These are phyloP conservation scores for Leccinellum albellum DNA, from an alignment of 768 basidiomycete genomes.

Conservation along the genomic window DNA sequence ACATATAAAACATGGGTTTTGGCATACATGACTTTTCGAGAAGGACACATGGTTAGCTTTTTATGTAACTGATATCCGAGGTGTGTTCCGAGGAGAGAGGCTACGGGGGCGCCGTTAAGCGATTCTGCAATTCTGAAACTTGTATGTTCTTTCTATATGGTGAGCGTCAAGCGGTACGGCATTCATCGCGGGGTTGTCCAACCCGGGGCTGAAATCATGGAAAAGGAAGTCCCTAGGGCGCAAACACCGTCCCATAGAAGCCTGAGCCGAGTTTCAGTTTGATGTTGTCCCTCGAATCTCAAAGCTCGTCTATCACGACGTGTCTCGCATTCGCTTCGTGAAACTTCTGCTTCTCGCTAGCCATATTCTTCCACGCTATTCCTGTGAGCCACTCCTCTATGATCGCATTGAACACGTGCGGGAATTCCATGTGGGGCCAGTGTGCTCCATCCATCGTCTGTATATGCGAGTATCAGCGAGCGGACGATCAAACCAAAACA, in stretches of 20 bases:
- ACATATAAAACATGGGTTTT: background rate
- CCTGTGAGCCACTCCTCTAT: slow-evolving; percentile 50
- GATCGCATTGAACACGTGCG: slow-evolving; percentile 47
- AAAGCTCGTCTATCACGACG: slow-evolving; percentile 15
- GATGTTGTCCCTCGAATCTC: background rate
- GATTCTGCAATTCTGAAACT: background rate
- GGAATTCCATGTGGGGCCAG: slow-evolving; percentile 66
- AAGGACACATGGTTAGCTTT: background rate
- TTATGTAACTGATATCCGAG: background rate
- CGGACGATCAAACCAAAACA: slow-evolving; percentile 23
- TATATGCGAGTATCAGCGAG: slow-evolving; percentile 32
- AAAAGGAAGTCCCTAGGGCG: background rate
- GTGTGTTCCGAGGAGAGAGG: background rate
- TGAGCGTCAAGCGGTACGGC: background rate
- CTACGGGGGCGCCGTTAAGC: background rate
- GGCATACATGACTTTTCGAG: background rate
- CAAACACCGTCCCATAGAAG: background rate
- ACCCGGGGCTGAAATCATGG: background rate
- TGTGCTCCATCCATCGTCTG: slow-evolving; percentile 55
- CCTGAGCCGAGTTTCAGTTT: background rate
- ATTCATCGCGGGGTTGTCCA: background rate
- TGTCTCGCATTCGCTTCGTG: background rate
- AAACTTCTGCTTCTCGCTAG: background rate
- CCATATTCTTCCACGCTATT: background rate
- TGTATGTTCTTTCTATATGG: background rate